Conservation (phyloP, 2,329 filamentous ascomycete species). For the Achaetomium macrosporum region DNA sequence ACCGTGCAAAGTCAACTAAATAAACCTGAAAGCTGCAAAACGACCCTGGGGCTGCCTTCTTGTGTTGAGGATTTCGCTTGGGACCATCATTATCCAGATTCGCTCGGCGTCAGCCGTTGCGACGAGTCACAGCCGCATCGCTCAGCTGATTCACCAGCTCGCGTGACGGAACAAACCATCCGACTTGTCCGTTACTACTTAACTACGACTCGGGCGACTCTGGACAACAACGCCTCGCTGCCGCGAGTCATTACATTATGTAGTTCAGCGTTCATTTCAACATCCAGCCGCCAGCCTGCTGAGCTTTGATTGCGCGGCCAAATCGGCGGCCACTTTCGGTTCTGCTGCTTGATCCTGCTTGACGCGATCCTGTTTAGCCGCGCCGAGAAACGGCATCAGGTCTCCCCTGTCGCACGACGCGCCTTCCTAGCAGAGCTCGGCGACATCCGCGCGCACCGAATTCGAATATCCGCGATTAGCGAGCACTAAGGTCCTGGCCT, state of each 20-base stretch:
- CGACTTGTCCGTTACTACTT: too few relatives aligned
- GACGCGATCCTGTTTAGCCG: constrained; percentile 24
- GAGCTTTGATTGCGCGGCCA: constrained; percentile 16
- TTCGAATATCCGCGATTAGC: constrained; percentile 1
- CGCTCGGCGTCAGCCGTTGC: too few relatives aligned
- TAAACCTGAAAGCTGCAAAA: too few relatives aligned
- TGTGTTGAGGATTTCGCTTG: too few relatives aligned
- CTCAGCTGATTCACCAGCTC: too few relatives aligned
- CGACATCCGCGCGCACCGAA: constrained; percentile 11
- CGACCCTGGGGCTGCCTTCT: too few relatives aligned
- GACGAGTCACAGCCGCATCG: too few relatives aligned
- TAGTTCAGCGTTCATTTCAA: constrained; percentile 1
- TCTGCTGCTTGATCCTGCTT: constrained; percentile 8
- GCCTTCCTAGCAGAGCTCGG: constrained; percentile 16
- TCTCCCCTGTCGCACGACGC: constrained; percentile 1
- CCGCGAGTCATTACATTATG: background rate
- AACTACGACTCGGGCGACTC: background rate
- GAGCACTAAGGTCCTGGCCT: background rate
- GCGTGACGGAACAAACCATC: too few relatives aligned
- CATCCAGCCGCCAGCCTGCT: constrained; percentile 16
- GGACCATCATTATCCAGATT: too few relatives aligned
- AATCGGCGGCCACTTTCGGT: constrained; percentile 20
- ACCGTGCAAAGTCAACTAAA: too few relatives aligned
- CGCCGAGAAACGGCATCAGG: constrained; percentile 9
- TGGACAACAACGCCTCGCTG: background rate